Evolutionary conservation across 345 rosid genomes (phyloP), one percentile per base, ranked within the genome.

Genomic region (Gossypium australe): DNA sequence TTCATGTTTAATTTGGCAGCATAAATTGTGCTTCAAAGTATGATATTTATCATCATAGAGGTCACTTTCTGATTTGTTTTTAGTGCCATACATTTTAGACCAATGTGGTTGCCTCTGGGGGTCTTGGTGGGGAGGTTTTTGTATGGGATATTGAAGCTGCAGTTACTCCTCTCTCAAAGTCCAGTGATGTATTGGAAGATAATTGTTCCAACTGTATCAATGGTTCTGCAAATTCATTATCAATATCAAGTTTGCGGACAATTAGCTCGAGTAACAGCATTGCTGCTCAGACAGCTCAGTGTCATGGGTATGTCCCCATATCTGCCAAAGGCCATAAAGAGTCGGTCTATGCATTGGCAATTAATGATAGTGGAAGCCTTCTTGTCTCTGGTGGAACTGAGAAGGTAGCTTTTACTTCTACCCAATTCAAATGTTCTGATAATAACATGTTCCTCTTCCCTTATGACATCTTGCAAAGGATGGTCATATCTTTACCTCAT

Each of bases 341-440:
- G 88, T 96, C 98, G 1, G 98, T 93, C 78, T 96, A 96, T 83
- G 98, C 99, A 45, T 85, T 96, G 85, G 94, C 94, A 69, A 92
- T 93, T 97, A 96, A 92, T 87, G 97, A 89, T 80, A 86, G 87
- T 72, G 99, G 97, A 77, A 82, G 87, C 60, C 80, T 88, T 86
- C 99, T 96, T 75, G 97, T 93, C 67, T 96, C 99, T 78, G 99
- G 99, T 82, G 99, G 99, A 76, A 96, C 98, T 38, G 97, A 96
- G 87, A 93, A 93, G 98, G 98, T 93, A 87, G 71, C 71, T 24
- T 53, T 29, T 52, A 13, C 61, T 53, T 70, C 47, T 51, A 67
- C 7, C n/a, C n/a, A 14, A 24, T 27, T 52, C 9, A 47, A 7
- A 25, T 51, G 45, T 53, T 24, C 11, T 62, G n/a, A 53, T 43